Conservation (phyloP, 176 grass and related monocot genomes). For the Oryza nivara region DNA sequence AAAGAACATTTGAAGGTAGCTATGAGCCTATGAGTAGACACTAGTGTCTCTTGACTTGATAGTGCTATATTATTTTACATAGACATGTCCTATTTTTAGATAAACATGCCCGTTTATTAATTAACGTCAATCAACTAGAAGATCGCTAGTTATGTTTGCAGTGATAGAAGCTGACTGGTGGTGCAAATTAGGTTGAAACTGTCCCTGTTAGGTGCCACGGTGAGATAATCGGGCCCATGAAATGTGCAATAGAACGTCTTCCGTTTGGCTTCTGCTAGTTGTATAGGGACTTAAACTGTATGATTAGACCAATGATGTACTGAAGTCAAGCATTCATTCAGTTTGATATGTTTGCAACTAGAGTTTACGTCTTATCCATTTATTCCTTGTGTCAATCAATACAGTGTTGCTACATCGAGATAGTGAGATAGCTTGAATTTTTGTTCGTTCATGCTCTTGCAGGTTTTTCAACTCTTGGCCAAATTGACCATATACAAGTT, state of each 20-base stretch:
- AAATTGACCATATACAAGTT: constrained; percentile 16
- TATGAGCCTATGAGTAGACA: no score
- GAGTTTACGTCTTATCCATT: constrained; percentile 12
- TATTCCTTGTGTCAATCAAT: constrained; percentile 24
- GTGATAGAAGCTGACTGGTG: not conserved
- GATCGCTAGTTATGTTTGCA: not conserved
- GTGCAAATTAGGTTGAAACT: not conserved
- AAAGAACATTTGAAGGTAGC: not conserved
- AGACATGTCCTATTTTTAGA: not conserved
- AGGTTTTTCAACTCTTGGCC: not conserved
- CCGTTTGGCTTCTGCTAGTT: constrained; percentile 19
- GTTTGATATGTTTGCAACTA: constrained; percentile 8
- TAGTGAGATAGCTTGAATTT: not conserved
- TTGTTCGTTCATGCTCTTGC: not conserved
- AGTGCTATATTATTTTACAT: not conserved
- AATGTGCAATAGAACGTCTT: not conserved
- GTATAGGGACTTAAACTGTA: not conserved
- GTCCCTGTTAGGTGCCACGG: not conserved
- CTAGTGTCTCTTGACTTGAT: not conserved
- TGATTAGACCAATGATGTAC: not conserved
- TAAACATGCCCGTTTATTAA: not conserved
- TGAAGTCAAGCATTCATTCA: constrained; percentile 4
- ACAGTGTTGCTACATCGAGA: not conserved
- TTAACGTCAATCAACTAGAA: not conserved
- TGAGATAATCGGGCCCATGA: not conserved